Evolutionary conservation across 192 early-diverging fungal species (phyloP).

Genomic region (Chytriomyces sp.): DNA sequence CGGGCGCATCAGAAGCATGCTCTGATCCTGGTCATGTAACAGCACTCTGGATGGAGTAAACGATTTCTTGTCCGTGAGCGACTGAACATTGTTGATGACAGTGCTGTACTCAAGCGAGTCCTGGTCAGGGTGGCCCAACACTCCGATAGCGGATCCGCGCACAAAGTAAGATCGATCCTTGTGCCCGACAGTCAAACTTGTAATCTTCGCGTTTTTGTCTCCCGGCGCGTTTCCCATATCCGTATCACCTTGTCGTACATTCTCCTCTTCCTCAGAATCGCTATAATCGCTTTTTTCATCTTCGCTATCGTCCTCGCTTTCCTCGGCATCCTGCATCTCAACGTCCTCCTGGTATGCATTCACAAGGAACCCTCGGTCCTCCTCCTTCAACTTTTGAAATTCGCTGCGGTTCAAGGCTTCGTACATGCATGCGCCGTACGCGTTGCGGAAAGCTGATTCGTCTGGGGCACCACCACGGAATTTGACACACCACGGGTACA

Average conservation of each 20-base stretch:
- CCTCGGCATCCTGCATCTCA: constrained; percentile 61
- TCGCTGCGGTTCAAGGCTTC: constrained; percentile 69
- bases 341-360: constrained; percentile 77
- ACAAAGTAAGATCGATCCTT: constrained; percentile 91
- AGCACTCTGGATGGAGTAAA: constrained; percentile 80
- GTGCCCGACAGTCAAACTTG: constrained; percentile 80
- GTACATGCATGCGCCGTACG: constrained; percentile 76
- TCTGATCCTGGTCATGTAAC: constrained; percentile 85
- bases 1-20: constrained; percentile 77
- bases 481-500: constrained; percentile 79
- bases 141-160: constrained; percentile 88
- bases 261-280: constrained; percentile 51
- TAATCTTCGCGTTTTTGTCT: constrained; percentile 63
- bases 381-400: constrained; percentile 66
- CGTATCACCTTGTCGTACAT: constrained; percentile 21
- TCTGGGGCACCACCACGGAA: constrained; percentile 59
- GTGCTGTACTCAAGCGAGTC: constrained; percentile 78
- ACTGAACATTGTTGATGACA: constrained; percentile 76
- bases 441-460: constrained; percentile 62
- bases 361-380: constrained; percentile 73
- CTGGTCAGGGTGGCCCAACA: constrained; percentile 78
- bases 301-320: constrained; percentile 57
- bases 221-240: constrained; percentile 14
- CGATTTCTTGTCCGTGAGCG: constrained; percentile 54
- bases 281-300: constrained; percentile 36